Conservation (phyloP, 164 flowering plant genomes). For the Magnolia sinica region DNA sequence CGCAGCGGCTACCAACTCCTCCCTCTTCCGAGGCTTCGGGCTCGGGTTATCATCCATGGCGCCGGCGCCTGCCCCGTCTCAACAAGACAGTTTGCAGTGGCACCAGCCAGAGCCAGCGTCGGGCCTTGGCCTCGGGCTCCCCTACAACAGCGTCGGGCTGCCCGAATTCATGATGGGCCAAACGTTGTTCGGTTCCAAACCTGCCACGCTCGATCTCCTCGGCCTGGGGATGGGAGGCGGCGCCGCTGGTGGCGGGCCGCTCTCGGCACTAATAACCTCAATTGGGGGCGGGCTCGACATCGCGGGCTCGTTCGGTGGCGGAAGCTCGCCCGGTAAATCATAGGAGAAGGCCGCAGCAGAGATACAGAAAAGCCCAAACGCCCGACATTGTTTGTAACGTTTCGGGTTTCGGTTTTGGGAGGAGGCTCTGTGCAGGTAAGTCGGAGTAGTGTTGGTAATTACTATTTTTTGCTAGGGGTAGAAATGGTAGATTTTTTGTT, state of each 20-base stretch:
- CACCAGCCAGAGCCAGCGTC: slow-evolving; percentile 18
- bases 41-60: slow-evolving; percentile 16
- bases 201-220: slow-evolving; percentile 61
- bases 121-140: slow-evolving; percentile 45
- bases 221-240: slow-evolving; percentile 40
- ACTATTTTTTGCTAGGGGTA: not conserved
- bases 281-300: slow-evolving; percentile 56
- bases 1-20: slow-evolving; percentile 44
- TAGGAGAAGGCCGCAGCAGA: slow-evolving; percentile 27
- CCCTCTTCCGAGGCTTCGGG: slow-evolving; percentile 59
- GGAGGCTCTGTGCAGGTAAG: not conserved
- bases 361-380: not conserved
- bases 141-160: slow-evolving; percentile 28
- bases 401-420: no score
- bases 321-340: slow-evolving; percentile 22
- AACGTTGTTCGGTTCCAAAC: slow-evolving; percentile 38
- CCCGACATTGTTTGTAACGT: not conserved
- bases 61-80: slow-evolving; percentile 24
- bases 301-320: slow-evolving; percentile 35
- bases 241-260: slow-evolving; percentile 25
- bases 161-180: slow-evolving; percentile 34
- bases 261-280: slow-evolving; percentile 61
- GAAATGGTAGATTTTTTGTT: not conserved
- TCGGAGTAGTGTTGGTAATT: not conserved
- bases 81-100: slow-evolving; percentile 21